These are phyloP conservation scores for Entrophospora sp. DNA, from an alignment of 192 early-diverging fungal species.

Conservation along the genomic window DNA sequence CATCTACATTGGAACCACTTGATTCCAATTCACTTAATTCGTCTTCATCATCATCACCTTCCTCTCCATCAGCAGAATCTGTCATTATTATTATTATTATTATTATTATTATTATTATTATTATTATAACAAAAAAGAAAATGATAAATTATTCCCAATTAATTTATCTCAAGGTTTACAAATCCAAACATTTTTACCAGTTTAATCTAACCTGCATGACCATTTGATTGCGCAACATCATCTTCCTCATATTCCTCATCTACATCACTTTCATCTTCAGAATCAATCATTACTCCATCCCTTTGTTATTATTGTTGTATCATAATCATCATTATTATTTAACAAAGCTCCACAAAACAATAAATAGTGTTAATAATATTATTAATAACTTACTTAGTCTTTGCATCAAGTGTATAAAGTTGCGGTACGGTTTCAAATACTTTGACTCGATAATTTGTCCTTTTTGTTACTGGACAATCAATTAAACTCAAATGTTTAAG, in stretches of 20 bases:
- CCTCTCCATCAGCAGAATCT: neutral
- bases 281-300: neutral
- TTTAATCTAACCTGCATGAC: neutral
- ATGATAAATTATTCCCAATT: neutral
- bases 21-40: too few species aligned
- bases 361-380: neutral
- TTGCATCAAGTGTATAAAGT: conserved; percentile 28
- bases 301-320: neutral
- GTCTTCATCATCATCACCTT: neutral
- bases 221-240: neutral
- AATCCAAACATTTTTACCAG: neutral
- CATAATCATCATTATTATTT: neutral
- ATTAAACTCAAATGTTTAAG: conserved; percentile 26
- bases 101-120: too few species aligned
- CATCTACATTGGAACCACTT: too few species aligned
- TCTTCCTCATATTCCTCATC: neutral
- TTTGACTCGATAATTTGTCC: conserved; percentile 25
- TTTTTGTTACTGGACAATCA: conserved; percentile 20
- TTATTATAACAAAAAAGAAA: neutral
- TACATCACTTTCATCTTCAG: neutral
- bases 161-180: neutral
- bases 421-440: conserved; percentile 30
- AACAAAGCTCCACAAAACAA: neutral
- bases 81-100: too few species aligned
- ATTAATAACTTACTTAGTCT: conserved; percentile 24